Evolutionary conservation across 2,329 filamentous ascomycete species (phyloP).

Genomic region (Epichloe sp.): DNA sequence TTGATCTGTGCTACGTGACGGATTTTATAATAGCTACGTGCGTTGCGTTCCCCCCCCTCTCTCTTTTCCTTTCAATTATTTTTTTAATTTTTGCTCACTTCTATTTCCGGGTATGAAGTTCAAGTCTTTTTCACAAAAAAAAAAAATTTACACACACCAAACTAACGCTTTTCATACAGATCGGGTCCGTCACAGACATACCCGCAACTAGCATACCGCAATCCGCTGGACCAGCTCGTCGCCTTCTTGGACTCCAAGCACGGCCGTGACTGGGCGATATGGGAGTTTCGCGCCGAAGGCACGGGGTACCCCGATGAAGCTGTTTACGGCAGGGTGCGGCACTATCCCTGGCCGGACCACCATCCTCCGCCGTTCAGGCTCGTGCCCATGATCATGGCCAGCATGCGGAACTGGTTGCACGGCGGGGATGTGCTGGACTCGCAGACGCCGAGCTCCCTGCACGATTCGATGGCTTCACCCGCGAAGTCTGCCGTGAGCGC

Average conservation of each 20-base stretch:
- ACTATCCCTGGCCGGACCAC: slow-evolving; percentile 95
- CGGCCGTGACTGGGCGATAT: slow-evolving; percentile 77
- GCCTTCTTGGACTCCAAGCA: slow-evolving; percentile 80
- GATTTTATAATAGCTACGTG: slow-evolving; percentile 57
- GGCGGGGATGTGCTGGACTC: slow-evolving; percentile 28
- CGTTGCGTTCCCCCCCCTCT: slow-evolving; percentile 10
- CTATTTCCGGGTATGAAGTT: too few species aligned
- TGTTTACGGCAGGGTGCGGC: slow-evolving; percentile 72
- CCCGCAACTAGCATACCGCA: slow-evolving; percentile 84
- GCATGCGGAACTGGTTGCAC: slow-evolving; percentile 80
- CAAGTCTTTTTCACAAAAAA: too few species aligned
- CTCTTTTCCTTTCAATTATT: background rate
- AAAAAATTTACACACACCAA: too few species aligned
- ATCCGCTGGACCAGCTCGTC: slow-evolving; percentile 77
- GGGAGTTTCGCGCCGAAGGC: slow-evolving; percentile 94
- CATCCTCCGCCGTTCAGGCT: slow-evolving; percentile 88
- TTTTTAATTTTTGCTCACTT: too few species aligned
- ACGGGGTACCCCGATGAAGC: slow-evolving; percentile 88
- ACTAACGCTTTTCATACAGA: slow-evolving; percentile 30
- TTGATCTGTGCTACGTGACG: slow-evolving; percentile 94
- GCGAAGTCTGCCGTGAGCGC: background rate
- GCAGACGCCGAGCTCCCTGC: background rate
- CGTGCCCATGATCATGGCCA: slow-evolving; percentile 77
- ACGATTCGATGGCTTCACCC: background rate
- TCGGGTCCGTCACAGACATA: slow-evolving; percentile 85